Percentiles rank a stretch among this genome's conserved stretches.
phyloP scores from a whole-genome alignment of 2,329 filamentous ascomycete species.

The Colletotrichum lindemuthianum region DNA sequence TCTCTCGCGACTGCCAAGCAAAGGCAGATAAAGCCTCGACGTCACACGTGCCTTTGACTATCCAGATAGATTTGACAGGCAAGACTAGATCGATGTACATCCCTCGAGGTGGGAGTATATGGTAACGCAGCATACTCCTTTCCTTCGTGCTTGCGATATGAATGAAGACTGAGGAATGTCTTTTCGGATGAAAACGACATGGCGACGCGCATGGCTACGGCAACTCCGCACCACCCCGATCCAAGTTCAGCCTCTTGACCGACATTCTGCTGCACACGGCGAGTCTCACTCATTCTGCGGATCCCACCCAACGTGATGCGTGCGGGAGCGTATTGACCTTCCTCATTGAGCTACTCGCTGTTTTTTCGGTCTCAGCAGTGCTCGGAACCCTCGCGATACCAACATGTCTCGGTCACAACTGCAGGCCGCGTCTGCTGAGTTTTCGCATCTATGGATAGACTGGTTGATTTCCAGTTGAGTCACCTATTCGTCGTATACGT shows the following conservation, averaged over 20 bases:
- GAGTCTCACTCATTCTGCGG: conserved; percentile 18
- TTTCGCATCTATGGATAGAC: too few species aligned
- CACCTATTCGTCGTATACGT: too few species aligned
- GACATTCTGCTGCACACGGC: conserved; percentile 22
- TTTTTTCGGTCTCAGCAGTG: conserved; percentile 1
- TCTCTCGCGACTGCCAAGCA: too few species aligned
- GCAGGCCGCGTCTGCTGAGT: not conserved
- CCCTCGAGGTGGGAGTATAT: conserved; percentile 9
- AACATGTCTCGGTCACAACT: not conserved
- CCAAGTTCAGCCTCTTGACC: not conserved
- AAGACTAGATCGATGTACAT: conserved; percentile 19
- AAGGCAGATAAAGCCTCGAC: too few species aligned
- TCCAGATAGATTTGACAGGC: conserved; percentile 1
- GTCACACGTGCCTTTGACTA: too few species aligned
- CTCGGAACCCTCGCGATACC: conserved; percentile 5
- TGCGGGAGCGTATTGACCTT: conserved; percentile 22
- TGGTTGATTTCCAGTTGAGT: too few species aligned
- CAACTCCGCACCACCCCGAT: too few species aligned
- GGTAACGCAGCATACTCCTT: conserved; percentile 4
- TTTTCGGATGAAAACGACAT: conserved; percentile 22
- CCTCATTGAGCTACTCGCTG: conserved; percentile 10
- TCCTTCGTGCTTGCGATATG: conserved; percentile 22
- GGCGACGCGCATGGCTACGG: not conserved
- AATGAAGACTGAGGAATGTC: not conserved
- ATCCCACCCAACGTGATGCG: not conserved